A percentile compares a stretch with the other conserved stretches of the same genome.
Conservation (phyloP, 2,329 filamentous ascomycete genomes). For the Epicoccum nigrum region DNA sequence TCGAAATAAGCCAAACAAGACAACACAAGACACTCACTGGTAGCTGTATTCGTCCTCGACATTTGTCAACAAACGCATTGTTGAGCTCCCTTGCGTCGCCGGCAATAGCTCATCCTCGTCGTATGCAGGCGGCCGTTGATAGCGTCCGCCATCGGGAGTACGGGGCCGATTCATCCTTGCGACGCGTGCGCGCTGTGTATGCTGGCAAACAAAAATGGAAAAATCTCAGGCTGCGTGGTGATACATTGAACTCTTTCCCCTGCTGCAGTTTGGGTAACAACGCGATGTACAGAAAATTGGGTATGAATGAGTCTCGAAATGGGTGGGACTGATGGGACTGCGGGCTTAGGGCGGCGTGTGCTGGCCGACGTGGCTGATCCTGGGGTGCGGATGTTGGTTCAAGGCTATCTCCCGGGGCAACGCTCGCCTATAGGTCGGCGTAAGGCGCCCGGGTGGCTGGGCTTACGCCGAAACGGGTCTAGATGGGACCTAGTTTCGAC, state of each 20-base stretch:
- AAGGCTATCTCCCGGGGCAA: not conserved
- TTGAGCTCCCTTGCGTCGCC: slow-evolving; percentile 49
- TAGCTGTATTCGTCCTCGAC: slow-evolving; percentile 49
- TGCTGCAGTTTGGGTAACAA: slow-evolving; percentile 16
- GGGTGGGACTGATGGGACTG: slow-evolving; percentile 22
- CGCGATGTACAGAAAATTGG: slow-evolving; percentile 17
- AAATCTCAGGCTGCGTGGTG: not conserved
- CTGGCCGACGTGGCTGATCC: slow-evolving; percentile 7
- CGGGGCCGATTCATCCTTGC: slow-evolving; percentile 43
- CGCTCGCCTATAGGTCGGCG: not conserved
- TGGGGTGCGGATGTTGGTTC: not conserved
- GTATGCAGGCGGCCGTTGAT: slow-evolving; percentile 54
- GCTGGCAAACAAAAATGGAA: not conserved
- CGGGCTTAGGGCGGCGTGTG: slow-evolving; percentile 11
- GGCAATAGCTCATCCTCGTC: slow-evolving; percentile 49
- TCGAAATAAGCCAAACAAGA: slow-evolving; percentile 5
- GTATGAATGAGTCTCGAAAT: slow-evolving; percentile 24
- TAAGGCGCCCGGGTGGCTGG: slow-evolving; percentile 9
- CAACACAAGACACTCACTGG: slow-evolving; percentile 48
- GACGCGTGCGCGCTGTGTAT: slow-evolving; percentile 21
- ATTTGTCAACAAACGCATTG: slow-evolving; percentile 59
- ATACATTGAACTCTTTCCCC: not conserved
- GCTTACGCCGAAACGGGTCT: slow-evolving; percentile 8
- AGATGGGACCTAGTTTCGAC: not conserved
- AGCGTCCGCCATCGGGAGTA: slow-evolving; percentile 44